Evolutionary conservation across 768 basidiomycete species (phyloP), one percentile per base, ranked within the genome.

Genomic region (Macrolepiota dolichaula): DNA sequence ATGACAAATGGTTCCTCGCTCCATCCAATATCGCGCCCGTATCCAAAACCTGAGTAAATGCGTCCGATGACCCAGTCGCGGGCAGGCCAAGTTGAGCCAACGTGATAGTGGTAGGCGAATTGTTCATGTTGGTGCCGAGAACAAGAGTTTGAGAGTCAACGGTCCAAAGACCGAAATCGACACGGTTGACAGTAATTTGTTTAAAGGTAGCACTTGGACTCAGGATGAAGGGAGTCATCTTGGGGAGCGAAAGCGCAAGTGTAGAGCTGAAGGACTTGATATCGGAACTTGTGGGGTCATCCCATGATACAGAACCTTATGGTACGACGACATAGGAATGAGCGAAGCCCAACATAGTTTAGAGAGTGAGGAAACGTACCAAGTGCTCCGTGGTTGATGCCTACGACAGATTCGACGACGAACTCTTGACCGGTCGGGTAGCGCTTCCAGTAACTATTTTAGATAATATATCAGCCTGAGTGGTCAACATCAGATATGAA

Each of bases 381-480:
- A 5, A 85, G 69, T 1, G 77, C 87, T 5, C 90, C 88, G 57
- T 91, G 88, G 62, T 88, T 91, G 68, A 91, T 85, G 1, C 81
- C 85, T 17, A 91, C 68, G 36, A 88, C 77, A 64, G 78, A 81
- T 72, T 89, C 76, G 3, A 90, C 81, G 15, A 89, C 76, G 69
- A 82, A 91, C 68, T 92, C 89, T 56, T 80, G 75, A 7, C 89
- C 89, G 0, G 87, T 89, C 0, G 91, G 91, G 49, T 70, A 73
- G 4, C 85, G 77, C 67, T 74, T 69, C 89, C 89, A 90, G 70
- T 79, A 81, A 4, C 78, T 80, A 59, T 27, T 0, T 10, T 50
- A 25, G 36, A 46, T 22, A 49, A 51, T 52, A 44, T 55, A 36
- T 54, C 35, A 57, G 38, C 19, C 51, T 29, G 22, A 47, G 27